Conservation (phyloP, 2,329 filamentous ascomycete species). For the Fusarium sp. region DNA sequence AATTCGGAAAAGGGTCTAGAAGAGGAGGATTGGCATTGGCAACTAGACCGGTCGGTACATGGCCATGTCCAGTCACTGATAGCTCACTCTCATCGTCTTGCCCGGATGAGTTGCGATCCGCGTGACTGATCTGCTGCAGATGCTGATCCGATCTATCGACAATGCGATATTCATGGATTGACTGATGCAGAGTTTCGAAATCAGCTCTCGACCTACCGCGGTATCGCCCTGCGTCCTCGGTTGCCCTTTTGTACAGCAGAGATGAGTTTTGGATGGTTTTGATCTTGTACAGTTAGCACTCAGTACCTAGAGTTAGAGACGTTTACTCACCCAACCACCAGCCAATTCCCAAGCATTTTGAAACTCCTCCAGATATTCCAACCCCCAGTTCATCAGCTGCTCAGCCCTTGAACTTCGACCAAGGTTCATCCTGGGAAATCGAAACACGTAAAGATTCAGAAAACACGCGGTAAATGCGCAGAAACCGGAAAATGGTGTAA, state of each 20-base stretch:
- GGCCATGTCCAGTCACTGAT: background rate
- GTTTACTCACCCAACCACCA: slow-evolving; percentile 38
- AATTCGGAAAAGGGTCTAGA: slow-evolving; percentile 43
- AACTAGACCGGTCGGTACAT: background rate
- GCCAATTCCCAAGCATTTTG: slow-evolving; percentile 44
- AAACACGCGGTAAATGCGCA: slow-evolving; percentile 62
- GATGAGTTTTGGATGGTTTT: slow-evolving; percentile 47
- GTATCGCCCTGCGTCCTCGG: slow-evolving; percentile 38
- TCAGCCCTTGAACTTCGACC: slow-evolving; percentile 31
- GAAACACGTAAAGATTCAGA: slow-evolving; percentile 58
- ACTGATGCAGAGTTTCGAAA: slow-evolving; percentile 42
- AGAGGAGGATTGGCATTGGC: slow-evolving; percentile 6
- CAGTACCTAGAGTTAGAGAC: fast-evolving
- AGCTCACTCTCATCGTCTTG: background rate
- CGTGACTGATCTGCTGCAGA: slow-evolving; percentile 41
- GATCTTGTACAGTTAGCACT: slow-evolving; percentile 28
- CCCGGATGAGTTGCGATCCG: slow-evolving; percentile 30
- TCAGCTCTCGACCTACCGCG: slow-evolving; percentile 39
- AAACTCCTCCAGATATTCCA: slow-evolving; percentile 45
- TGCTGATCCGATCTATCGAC: slow-evolving; percentile 42
- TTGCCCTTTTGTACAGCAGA: slow-evolving; percentile 39
- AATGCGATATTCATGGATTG: slow-evolving; percentile 42
- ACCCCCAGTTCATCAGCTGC: slow-evolving; percentile 38
- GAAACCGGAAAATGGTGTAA: slow-evolving; percentile 62
- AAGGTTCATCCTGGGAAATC: slow-evolving; percentile 60